Evolutionary conservation across 169 alveolate genomes (phyloP).

Genomic region (Eimeria falciformis): DNA sequence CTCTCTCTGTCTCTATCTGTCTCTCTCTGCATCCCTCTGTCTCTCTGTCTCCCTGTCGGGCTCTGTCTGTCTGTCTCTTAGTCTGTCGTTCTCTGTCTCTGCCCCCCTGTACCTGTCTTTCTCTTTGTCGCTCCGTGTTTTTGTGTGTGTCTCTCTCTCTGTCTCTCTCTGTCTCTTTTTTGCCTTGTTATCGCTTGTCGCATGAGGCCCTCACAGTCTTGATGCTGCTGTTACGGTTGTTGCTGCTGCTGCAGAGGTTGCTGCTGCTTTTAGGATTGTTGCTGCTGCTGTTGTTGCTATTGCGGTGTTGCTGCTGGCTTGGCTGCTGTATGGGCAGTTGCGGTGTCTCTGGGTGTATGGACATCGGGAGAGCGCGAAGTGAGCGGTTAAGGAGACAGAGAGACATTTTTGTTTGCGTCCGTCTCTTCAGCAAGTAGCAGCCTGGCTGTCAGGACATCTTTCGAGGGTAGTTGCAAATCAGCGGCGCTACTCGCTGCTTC

Average conservation of each 20-base stretch:
- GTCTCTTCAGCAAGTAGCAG: conserved; percentile 48
- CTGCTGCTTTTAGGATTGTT: not conserved
- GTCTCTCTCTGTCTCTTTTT: not conserved
- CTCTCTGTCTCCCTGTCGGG: too few relatives aligned
- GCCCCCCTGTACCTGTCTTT: too few relatives aligned
- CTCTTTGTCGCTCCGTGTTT: not conserved
- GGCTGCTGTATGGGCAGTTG: not conserved
- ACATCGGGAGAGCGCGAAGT: too few relatives aligned
- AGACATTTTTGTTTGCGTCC: not conserved
- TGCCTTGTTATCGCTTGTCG: not conserved
- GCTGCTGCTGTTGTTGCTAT: not conserved
- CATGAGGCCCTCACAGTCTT: not conserved
- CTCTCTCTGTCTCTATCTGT: too few relatives aligned
- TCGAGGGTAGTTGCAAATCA: conserved; percentile 52
- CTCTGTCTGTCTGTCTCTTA: too few relatives aligned
- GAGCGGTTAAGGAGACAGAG: not conserved
- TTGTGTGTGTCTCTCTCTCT: not conserved
- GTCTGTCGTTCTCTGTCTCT: too few relatives aligned
- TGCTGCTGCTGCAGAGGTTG: not conserved
- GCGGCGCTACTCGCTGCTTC: not conserved
- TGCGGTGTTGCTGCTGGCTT: not conserved
- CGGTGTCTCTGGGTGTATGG: not conserved
- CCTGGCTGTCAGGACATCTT: conserved; percentile 62
- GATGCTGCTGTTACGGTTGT: not conserved
- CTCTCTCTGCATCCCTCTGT: too few relatives aligned